Base-by-base conservation (phyloP, 1,284 basidiomycete genomes). In the Ganoderma meredithae region DNA sequence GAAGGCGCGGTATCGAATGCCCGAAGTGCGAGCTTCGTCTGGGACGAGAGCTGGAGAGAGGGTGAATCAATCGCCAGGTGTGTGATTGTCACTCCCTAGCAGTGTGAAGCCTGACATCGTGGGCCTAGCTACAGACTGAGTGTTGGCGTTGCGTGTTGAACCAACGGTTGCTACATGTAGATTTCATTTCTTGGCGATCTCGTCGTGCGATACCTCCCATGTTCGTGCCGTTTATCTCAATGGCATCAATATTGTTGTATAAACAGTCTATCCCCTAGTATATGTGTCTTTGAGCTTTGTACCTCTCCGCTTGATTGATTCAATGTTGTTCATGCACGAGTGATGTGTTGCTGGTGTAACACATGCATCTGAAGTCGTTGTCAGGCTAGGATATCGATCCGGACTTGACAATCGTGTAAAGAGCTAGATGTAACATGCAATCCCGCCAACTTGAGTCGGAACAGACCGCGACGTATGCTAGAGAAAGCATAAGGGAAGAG, bases 1-100 rank as follows among this genome's bases (percentile, higher is more conserved):
- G 53, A 47, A 36, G 52, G 19, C 39, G 44, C 33, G 19, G 22
- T 49, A 17, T 33, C 22, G 7, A 53, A 5, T 17, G 40, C 19
- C 41, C 27, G 43, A 49, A 44, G n/a, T n/a, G 53, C 31, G 64
- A 66, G 56, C 33, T 49, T 40, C 10, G 27, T 66, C 13, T 72
- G 70, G 59, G 67, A 69, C n/a, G 71, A 67, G 60, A 75, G 75
- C 63, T 76, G 72, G 72, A 69, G 67, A 13, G 73, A 73, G 41
- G 71, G 71, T 44, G 64, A 70, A 49, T 76, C 74, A 2, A 17
- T 33, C 49, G 53, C 64, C 19, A 60, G 69, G 72, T 75, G 64
- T 49, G 72, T 63, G 13, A 4, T 41, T 22, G 5, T 65, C 13
- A 15, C 60, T 47, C 15, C 19, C 9, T 41, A 4, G 13, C 39